Conservation (phyloP, 495 filamentous ascomycete species). For the Penicillium ochrochloron region DNA sequence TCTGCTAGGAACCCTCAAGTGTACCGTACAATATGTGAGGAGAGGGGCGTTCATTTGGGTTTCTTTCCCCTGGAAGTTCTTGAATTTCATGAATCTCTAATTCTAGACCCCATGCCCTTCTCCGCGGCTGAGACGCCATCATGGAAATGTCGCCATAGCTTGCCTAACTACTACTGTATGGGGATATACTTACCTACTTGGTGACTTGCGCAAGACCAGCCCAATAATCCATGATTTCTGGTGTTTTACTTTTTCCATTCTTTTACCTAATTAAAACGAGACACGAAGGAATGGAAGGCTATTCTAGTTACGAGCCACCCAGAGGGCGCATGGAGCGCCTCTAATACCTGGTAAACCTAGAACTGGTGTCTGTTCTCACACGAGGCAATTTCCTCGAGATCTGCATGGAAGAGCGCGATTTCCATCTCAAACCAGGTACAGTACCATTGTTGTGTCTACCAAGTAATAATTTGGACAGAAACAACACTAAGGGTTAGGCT, state of each 20-base stretch:
- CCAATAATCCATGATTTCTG: not conserved
- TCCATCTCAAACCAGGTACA: not conserved
- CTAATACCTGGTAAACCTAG: not conserved
- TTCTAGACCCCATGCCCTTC: not conserved
- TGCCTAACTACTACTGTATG: not conserved
- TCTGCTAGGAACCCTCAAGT: slow-evolving; percentile 1
- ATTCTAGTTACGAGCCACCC: slow-evolving; percentile 9
- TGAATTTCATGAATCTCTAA: not conserved
- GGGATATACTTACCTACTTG: slow-evolving; percentile 23
- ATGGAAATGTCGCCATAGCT: slow-evolving; percentile 6
- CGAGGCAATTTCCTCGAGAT: not conserved
- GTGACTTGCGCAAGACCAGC: not conserved
- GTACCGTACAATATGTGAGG: slow-evolving; percentile 5
- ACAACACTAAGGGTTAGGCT: not conserved
- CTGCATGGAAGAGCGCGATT: not conserved
- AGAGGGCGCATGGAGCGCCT: slow-evolving; percentile 4
- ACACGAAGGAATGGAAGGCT: not conserved
- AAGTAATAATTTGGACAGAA: too few species aligned
- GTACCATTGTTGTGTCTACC: too few species aligned
- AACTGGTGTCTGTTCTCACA: not conserved
- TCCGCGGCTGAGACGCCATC: slow-evolving; percentile 2
- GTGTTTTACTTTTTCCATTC: not conserved
- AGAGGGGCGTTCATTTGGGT: slow-evolving; percentile 11
- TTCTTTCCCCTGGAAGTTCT: slow-evolving; percentile 6
- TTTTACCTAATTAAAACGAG: slow-evolving; percentile 27